Evolutionary conservation across 768 basidiomycete genomes (phyloP), one percentile per base, ranked within the genome.

Genomic region (Hemileccinum impolitum): DNA sequence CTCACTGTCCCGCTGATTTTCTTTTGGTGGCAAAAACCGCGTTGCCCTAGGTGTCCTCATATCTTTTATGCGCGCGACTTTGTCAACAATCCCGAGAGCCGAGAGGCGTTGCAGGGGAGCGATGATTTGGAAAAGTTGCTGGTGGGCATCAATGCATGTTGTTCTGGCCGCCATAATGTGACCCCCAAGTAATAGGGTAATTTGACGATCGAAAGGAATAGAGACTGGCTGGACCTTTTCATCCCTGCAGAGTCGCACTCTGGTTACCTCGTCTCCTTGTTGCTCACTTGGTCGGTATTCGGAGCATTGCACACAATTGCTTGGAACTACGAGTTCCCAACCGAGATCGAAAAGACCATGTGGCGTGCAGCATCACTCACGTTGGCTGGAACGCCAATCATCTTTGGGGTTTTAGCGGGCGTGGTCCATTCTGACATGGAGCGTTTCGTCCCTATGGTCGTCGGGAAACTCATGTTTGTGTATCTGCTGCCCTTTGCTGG

Each of bases 321-420:
- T 18, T 43, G 41, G 48, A 49, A 43, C 30, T 49, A 43, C 18
- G 35, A 38, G 4, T 43, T 49, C 9, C 34, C 28, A 11, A 42
- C 36, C 2, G 48, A 17, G 12, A n/a, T 23, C 9, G 48, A 49
- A 28, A 49, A 23, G 48, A 38, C 6, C 1, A 1, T 43, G 2
- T 43, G n/a, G n/a, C n/a, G n/a, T n/a, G 21, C 31, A 18, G 18
- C 36, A 2, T 49, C 48, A 10, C 26, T 49, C 3, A n/a, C 15
- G 14, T 41, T 41, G 17, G 25, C 19, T 18, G 32, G 30, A 26
- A 2, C 34, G 6, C 47, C 47, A 3, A 2, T 40, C 30, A 7
- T 39, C 19, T 40, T n/a, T n/a, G n/a, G n/a, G n/a, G n/a, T n/a
- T n/a, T n/a, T n/a, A n/a, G n/a, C n/a, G n/a, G n/a, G n/a, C n/a